phyloP scores from a whole-genome alignment of 148 eudicot genomes.

The Rhododendron molle region DNA sequence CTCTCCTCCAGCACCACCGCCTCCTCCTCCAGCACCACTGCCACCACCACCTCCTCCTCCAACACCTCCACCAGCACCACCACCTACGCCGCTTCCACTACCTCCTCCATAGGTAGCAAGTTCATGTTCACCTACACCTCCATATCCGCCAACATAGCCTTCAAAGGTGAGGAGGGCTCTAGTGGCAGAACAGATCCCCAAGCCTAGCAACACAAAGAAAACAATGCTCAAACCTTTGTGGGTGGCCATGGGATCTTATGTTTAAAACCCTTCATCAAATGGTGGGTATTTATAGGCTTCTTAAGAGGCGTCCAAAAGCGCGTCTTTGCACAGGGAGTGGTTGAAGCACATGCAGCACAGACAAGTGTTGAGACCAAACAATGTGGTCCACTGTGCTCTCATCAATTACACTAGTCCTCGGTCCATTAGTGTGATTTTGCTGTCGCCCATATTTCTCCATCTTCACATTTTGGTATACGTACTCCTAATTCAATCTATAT shows the following conservation, averaged over 20 bases:
- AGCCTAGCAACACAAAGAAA: slow-evolving; percentile 41
- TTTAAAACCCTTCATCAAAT: slow-evolving; percentile 14
- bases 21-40: slow-evolving; percentile 27
- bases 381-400: neutral
- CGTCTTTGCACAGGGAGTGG: slow-evolving; percentile 16
- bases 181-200: slow-evolving; percentile 42
- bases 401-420: neutral
- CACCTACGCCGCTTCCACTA: neutral
- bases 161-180: slow-evolving; percentile 49
- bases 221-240: slow-evolving; percentile 33
- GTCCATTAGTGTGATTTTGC: neutral
- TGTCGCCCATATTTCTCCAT: neutral
- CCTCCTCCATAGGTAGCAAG: slow-evolving; percentile 18
- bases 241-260: slow-evolving; percentile 42
- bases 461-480: neutral
- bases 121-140: slow-evolving; percentile 22
- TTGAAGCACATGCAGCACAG: slow-evolving; percentile 24
- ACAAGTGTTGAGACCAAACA: slow-evolving; percentile 21
- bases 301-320: slow-evolving; percentile 18
- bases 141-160: slow-evolving; percentile 23
- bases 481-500: neutral
- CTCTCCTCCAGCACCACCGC: slow-evolving; percentile 13
- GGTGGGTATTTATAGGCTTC: slow-evolving; percentile 43
- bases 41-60: slow-evolving; percentile 14
- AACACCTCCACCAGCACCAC: slow-evolving; percentile 26